These are phyloP conservation scores for Adansonia gregorii DNA, from an alignment of 441 rosid species.

Conservation along the genomic window DNA sequence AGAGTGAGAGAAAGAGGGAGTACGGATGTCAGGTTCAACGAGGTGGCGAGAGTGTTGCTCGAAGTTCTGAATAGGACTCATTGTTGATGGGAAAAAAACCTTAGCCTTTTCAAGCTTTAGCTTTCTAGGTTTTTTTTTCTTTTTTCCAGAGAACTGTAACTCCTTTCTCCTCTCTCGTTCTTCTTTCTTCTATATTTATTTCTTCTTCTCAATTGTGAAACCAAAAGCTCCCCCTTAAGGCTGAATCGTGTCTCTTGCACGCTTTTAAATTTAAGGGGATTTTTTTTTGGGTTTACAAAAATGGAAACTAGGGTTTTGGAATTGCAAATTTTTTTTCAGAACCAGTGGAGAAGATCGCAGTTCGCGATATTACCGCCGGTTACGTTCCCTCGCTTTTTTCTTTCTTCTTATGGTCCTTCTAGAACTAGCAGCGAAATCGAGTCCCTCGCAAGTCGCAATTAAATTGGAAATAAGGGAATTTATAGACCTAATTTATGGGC, in stretches of 20 bases:
- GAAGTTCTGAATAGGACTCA: slow-evolving; percentile 71
- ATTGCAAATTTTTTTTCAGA: background rate
- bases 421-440: background rate
- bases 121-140: slow-evolving; percentile 15
- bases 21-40: slow-evolving; percentile 82
- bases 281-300: background rate
- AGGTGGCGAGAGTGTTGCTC: slow-evolving; percentile 92
- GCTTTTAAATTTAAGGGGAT: background rate
- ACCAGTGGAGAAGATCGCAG: background rate
- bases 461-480: background rate
- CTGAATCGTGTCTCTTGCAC: background rate
- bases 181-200: background rate
- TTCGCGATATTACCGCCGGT: background rate
- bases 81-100: slow-evolving; percentile 1
- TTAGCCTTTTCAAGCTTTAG: background rate
- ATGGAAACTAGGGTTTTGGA: background rate
- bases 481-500: background rate
- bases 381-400: slow-evolving; percentile 2
- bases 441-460: background rate
- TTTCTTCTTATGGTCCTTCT: background rate
- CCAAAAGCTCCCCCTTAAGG: background rate
- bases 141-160: background rate
- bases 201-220: background rate
- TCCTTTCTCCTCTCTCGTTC: background rate
- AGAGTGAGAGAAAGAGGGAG: slow-evolving; percentile 14